Evolutionary conservation across 352 stramenopile species (phyloP).

Genomic region (Phytopythium ostracodes): DNA sequence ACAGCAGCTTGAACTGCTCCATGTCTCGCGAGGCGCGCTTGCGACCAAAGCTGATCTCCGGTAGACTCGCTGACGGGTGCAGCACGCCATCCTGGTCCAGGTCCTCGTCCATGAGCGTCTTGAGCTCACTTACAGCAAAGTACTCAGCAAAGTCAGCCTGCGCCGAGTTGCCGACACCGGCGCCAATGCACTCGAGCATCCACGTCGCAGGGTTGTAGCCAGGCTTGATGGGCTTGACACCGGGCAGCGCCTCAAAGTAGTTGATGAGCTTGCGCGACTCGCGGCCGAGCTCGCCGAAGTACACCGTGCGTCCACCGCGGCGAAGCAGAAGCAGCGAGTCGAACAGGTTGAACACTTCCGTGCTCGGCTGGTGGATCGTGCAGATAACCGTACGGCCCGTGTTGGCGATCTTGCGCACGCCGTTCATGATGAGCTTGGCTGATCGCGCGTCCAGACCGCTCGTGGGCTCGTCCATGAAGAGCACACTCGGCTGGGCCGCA

Average conservation of each 20-base stretch:
- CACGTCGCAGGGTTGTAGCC: constrained; percentile 87
- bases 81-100: constrained; percentile 40
- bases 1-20: constrained; percentile 30
- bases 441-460: constrained; percentile 69
- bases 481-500: constrained; percentile 62
- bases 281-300: constrained; percentile 69
- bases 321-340: constrained; percentile 77
- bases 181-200: constrained; percentile 78
- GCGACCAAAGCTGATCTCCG: constrained; percentile 35
- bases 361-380: constrained; percentile 86
- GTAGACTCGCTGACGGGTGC: constrained; percentile 25
- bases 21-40: constrained; percentile 29
- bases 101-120: constrained; percentile 35
- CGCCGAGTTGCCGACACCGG: constrained; percentile 23
- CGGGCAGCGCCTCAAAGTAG: constrained; percentile 67
- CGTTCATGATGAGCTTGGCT: constrained; percentile 62
- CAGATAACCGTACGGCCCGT: constrained; percentile 68
- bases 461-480: constrained; percentile 66
- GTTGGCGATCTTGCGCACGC: constrained; percentile 65
- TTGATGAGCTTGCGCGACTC: constrained; percentile 41
- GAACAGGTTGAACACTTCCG: constrained; percentile 64
- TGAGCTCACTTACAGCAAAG: constrained; percentile 33
- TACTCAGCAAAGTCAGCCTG: constrained; percentile 22
- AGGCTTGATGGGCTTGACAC: constrained; percentile 37
- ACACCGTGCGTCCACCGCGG: constrained; percentile 67